Conservation (phyloP, 345 rosid genomes). For the Eucalyptus cloeziana region DNA sequence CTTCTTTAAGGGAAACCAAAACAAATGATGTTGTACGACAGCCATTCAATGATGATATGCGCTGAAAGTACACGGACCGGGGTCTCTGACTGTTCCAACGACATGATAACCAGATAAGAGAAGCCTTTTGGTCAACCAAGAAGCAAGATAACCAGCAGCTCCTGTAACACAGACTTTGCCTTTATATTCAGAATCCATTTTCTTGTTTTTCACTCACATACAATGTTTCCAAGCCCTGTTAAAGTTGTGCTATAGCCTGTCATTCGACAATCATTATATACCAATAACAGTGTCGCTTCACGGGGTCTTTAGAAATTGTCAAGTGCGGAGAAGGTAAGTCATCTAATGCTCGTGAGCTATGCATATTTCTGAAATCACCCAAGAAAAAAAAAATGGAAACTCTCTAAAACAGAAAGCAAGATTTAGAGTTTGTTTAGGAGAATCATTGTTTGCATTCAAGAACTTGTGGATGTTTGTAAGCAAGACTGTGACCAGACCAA, state of each 20-base stretch:
- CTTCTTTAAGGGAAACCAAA: neutral
- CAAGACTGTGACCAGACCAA: neutral
- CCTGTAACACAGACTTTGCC: slow-evolving; percentile 86
- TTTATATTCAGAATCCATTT: slow-evolving; percentile 2
- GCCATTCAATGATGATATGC: neutral
- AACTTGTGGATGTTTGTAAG: neutral
- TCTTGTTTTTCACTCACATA: neutral
- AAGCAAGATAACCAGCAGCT: slow-evolving; percentile 82
- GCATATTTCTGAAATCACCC: neutral
- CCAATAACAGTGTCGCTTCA: neutral
- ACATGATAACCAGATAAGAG: slow-evolving; percentile 69
- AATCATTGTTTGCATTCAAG: neutral
- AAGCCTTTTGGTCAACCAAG: slow-evolving; percentile 86
- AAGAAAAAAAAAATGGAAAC: neutral
- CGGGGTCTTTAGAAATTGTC: neutral
- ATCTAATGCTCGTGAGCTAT: slow-evolving; percentile 6
- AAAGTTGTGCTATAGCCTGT: neutral
- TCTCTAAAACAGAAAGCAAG: neutral
- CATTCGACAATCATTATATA: neutral
- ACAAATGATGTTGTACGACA: neutral
- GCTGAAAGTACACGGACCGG: slow-evolving; percentile 16
- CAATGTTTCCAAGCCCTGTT: neutral
- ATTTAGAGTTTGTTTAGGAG: neutral
- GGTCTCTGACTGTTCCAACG: slow-evolving; percentile 82
- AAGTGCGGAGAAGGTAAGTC: slow-evolving; percentile 19